phyloP scores from a whole-genome alignment of 371 early-diverging fungal genomes.

The Mortierella sp. region DNA sequence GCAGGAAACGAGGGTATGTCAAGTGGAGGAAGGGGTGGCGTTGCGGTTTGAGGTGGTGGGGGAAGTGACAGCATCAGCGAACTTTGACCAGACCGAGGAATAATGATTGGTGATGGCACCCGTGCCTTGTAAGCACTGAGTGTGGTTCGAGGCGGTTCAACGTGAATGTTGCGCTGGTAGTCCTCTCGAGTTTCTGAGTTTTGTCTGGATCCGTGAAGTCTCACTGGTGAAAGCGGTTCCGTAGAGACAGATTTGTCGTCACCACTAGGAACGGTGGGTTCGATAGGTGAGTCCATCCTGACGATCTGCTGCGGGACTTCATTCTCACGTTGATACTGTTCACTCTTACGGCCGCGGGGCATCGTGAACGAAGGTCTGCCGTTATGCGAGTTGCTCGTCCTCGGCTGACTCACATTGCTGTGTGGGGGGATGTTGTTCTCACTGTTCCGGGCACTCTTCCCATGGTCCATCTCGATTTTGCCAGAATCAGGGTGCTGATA shows the following conservation, averaged over 20 bases:
- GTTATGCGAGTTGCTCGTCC: constrained; percentile 24
- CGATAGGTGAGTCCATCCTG: constrained; percentile 33
- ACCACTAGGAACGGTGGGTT: constrained; percentile 10
- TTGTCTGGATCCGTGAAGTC: background rate
- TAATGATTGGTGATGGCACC: constrained; percentile 28
- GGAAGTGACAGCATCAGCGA: too few species aligned
- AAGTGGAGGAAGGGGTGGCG: background rate
- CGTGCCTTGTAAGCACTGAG: constrained; percentile 42
- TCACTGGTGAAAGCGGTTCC: too few species aligned
- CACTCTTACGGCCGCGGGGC: constrained; percentile 40
- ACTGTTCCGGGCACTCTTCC: constrained; percentile 19
- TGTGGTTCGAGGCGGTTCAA: constrained; percentile 10
- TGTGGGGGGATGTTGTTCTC: constrained; percentile 16
- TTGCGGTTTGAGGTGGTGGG: background rate
- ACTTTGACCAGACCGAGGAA: too few species aligned
- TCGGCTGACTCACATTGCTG: constrained; percentile 25
- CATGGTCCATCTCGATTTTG: background rate
- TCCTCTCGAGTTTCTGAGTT: constrained; percentile 10
- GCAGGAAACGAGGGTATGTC: constrained; percentile 15
- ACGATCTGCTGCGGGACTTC: constrained; percentile 10
- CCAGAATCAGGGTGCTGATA: background rate
- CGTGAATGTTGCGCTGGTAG: background rate
- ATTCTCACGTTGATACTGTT: constrained; percentile 21
- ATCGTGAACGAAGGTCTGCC: constrained; percentile 36
- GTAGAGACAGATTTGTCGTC: constrained; percentile 3